Conservation (phyloP, 2,329 filamentous ascomycete species). For the Microcera coccophila region DNA sequence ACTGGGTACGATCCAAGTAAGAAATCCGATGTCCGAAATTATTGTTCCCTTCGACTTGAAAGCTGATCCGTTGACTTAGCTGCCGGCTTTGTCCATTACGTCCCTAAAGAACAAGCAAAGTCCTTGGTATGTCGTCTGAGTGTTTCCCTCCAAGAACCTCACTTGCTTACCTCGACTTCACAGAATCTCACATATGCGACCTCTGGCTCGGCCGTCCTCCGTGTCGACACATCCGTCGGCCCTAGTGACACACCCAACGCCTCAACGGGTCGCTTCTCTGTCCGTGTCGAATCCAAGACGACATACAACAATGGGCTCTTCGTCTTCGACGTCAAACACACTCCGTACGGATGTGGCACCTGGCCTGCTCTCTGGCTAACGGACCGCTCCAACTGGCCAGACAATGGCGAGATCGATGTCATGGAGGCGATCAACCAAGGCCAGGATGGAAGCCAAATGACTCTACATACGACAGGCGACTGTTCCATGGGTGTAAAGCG, state of each 20-base stretch:
- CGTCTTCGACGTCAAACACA: slow-evolving; percentile 62
- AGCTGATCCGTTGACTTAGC: slow-evolving; percentile 25
- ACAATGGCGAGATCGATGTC: slow-evolving; percentile 61
- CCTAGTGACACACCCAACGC: slow-evolving; percentile 46
- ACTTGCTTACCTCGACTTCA: neutral
- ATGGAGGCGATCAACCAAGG: slow-evolving; percentile 57
- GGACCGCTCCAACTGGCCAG: slow-evolving; percentile 59
- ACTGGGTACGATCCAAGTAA: slow-evolving; percentile 46
- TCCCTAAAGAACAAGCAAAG: slow-evolving; percentile 40
- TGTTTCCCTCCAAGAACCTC: neutral
- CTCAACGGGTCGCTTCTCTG: slow-evolving; percentile 58
- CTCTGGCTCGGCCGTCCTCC: slow-evolving; percentile 49
- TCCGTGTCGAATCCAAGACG: slow-evolving; percentile 58
- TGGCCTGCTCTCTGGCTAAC: slow-evolving; percentile 66
- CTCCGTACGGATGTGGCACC: slow-evolving; percentile 59
- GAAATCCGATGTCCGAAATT: slow-evolving; percentile 11
- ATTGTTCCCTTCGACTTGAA: neutral
- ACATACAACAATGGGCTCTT: slow-evolving; percentile 63
- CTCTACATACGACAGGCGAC: slow-evolving; percentile 52
- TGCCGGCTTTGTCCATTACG: slow-evolving; percentile 52
- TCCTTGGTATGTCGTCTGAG: slow-evolving; percentile 35
- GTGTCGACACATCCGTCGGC: slow-evolving; percentile 57
- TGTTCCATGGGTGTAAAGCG: slow-evolving; percentile 54
- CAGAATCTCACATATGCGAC: slow-evolving; percentile 63
- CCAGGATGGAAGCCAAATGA: slow-evolving; percentile 53